A percentile compares a stretch with the other conserved stretches of the same genome.
Conservation (phyloP, 2,329 filamentous ascomycete species). For the Alternaria alternata region DNA sequence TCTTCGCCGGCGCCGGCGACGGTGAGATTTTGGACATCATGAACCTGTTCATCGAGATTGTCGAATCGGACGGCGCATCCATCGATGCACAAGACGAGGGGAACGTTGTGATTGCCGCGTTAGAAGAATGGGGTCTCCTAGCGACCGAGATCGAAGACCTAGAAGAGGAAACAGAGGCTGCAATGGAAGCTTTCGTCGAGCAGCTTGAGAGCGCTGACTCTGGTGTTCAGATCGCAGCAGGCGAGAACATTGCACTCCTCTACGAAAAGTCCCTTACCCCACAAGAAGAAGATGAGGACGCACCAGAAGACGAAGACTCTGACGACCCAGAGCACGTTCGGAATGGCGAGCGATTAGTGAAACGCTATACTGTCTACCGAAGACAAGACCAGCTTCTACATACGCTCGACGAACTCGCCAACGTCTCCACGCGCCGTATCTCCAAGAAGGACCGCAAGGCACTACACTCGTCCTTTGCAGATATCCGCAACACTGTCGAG, state of each 20-base stretch:
- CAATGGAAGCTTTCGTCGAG: constrained; percentile 82
- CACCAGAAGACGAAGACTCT: constrained; percentile 59
- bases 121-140: constrained; percentile 82
- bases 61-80: constrained; percentile 78
- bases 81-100: constrained; percentile 76
- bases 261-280: constrained; percentile 76
- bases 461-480: constrained; percentile 71
- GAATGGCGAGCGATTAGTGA: constrained; percentile 55
- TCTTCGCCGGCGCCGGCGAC: constrained; percentile 77
- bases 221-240: constrained; percentile 78
- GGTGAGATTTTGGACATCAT: constrained; percentile 75
- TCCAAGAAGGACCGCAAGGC: constrained; percentile 72
- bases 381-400: constrained; percentile 68
- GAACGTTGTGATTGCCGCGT: constrained; percentile 74
- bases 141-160: constrained; percentile 80
- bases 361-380: constrained; percentile 73
- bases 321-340: constrained; percentile 49
- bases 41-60: constrained; percentile 77
- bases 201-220: constrained; percentile 80
- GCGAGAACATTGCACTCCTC: constrained; percentile 80
- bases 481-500: constrained; percentile 71
- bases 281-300: constrained; percentile 64
- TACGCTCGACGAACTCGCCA: constrained; percentile 67
- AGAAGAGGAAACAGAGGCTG: constrained; percentile 72
- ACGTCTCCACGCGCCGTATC: constrained; percentile 67